phyloP scores from a whole-genome alignment of 2,329 filamentous ascomycete genomes.

The Diaporthe ampelina region DNA sequence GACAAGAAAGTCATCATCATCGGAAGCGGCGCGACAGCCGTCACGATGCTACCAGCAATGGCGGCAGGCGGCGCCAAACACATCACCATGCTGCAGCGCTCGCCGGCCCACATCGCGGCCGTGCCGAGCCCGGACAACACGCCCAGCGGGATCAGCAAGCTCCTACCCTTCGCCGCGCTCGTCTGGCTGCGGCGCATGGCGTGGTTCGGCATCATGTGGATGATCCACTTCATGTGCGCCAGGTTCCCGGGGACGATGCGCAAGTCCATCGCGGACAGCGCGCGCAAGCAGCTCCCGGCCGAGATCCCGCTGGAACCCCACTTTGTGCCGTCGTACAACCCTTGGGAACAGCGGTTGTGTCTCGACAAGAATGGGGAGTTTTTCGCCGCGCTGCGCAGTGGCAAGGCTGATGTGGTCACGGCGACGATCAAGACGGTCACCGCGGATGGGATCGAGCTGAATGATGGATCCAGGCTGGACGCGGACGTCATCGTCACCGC shows the following conservation, averaged over 20 bases:
- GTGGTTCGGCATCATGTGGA: conserved; percentile 59
- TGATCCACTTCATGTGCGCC: conserved; percentile 62
- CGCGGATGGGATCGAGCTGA: conserved; percentile 57
- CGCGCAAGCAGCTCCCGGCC: conserved; percentile 19
- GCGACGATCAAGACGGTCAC: conserved; percentile 62
- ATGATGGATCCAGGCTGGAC: conserved; percentile 58
- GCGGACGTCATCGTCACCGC: conserved; percentile 76
- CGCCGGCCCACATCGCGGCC: conserved; percentile 71
- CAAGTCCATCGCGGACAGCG: conserved; percentile 53
- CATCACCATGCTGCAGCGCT: conserved; percentile 79
- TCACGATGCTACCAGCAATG: conserved; percentile 75
- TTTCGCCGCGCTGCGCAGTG: conserved; percentile 55
- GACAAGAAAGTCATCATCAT: conserved; percentile 77
- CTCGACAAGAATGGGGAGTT: conserved; percentile 63
- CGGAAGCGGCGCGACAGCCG: conserved; percentile 77
- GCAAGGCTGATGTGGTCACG: conserved; percentile 59
- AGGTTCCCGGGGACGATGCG: conserved; percentile 59
- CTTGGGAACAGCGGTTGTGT: conserved; percentile 79
- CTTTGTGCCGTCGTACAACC: conserved; percentile 69
- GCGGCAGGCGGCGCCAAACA: conserved; percentile 65
- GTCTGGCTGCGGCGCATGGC: conserved; percentile 61
- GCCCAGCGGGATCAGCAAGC: background rate
- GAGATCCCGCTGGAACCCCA: conserved; percentile 65
- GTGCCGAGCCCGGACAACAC: conserved; percentile 57
- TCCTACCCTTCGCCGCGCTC: conserved; percentile 60